Conservation (phyloP, 2,329 filamentous ascomycete genomes). For the Aspergillus sp. region DNA sequence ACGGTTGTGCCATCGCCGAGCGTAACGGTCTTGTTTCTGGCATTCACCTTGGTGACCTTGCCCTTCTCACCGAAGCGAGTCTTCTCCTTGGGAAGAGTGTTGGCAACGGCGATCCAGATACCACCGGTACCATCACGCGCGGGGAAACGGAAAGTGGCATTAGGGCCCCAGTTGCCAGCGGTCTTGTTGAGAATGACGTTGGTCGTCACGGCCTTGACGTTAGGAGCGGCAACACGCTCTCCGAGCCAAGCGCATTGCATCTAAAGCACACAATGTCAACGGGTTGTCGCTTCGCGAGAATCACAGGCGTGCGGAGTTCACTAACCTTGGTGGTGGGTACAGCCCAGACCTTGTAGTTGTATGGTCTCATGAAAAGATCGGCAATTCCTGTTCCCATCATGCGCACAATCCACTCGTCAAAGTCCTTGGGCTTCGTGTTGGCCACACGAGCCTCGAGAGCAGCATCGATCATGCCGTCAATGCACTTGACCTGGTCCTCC, state of each 20-base stretch:
- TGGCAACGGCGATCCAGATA: constrained; percentile 97
- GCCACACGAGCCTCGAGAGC: constrained; percentile 83
- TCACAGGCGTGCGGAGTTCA: background rate
- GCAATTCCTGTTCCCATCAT: constrained; percentile 89
- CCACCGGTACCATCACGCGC: constrained; percentile 93
- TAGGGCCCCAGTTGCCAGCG: constrained; percentile 96
- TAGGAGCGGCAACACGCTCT: constrained; percentile 95
- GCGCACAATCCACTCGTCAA: constrained; percentile 97
- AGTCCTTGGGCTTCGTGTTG: constrained; percentile 91
- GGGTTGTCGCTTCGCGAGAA: background rate
- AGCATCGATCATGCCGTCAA: constrained; percentile 95
- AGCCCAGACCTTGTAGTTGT: constrained; percentile 99
- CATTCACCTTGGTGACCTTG: constrained; percentile 84
- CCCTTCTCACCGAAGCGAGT: constrained; percentile 85
- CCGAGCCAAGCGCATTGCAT: constrained; percentile 99
- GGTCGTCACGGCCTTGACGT: constrained; percentile 89
- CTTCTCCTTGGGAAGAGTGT: constrained; percentile 91
- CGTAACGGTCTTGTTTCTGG: constrained; percentile 79
- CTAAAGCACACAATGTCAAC: constrained; percentile 51
- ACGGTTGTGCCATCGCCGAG: constrained; percentile 85
- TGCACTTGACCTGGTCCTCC: constrained; percentile 92
- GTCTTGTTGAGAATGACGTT: constrained; percentile 97
- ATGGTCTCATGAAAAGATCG: constrained; percentile 97
- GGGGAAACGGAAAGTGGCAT: constrained; percentile 97
- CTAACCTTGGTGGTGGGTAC: constrained; percentile 93